Conservation (phyloP, 2,329 filamentous ascomycete species). For the Pleomassaria siparia region DNA sequence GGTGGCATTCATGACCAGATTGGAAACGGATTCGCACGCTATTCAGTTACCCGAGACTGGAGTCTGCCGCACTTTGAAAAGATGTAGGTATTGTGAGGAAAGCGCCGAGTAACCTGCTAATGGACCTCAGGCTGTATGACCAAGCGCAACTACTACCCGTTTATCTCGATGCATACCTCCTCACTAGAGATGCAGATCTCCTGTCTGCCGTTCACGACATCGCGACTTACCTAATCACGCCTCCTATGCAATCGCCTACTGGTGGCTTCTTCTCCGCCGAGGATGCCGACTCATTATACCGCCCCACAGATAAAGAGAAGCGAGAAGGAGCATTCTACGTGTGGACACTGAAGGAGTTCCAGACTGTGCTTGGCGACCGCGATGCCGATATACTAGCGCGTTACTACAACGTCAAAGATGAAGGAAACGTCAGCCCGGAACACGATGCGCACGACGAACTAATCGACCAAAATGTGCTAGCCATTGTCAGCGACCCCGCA, state of each 20-base stretch:
- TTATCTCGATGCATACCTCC: constrained; percentile 83
- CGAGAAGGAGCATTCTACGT: constrained; percentile 92
- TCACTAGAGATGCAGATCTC: constrained; percentile 69
- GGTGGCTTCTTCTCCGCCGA: constrained; percentile 88
- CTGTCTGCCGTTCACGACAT: constrained; percentile 78
- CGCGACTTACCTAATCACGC: constrained; percentile 78
- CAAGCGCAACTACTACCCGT: constrained; percentile 82
- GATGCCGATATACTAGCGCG: constrained; percentile 74
- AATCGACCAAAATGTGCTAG: constrained; percentile 87
- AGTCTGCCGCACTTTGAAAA: constrained; percentile 96
- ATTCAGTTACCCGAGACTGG: constrained; percentile 91
- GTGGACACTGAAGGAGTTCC: constrained; percentile 87
- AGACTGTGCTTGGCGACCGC: constrained; percentile 69
- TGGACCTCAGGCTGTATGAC: constrained; percentile 66
- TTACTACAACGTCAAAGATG: constrained; percentile 80
- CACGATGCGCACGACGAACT: constrained; percentile 93
- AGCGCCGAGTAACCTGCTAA: constrained; percentile 4
- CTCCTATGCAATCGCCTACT: constrained; percentile 64
- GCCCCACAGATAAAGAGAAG: constrained; percentile 75
- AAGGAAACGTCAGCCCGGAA: constrained; percentile 81
- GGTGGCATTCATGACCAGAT: constrained; percentile 75
- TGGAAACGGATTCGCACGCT: constrained; percentile 77
- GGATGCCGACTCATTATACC: constrained; percentile 81
- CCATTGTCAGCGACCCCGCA: constrained; percentile 66
- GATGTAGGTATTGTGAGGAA: constrained; percentile 54